Base-by-base conservation (phyloP, 2,329 filamentous ascomycete genomes). In the Penicillium oxalicum region DNA sequence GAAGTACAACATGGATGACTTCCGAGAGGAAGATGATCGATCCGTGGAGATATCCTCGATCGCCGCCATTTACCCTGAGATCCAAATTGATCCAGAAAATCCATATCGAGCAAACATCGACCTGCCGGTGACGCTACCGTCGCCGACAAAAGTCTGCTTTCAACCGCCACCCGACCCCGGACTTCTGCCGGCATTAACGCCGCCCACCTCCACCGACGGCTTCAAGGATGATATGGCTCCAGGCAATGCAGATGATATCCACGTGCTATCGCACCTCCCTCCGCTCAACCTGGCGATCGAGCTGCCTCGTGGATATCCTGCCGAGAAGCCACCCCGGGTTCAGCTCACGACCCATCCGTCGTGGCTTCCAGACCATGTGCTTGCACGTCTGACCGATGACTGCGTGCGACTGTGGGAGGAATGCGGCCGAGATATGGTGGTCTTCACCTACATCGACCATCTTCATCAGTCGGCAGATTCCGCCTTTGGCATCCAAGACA, bases 11-110 rank as follows among this genome's bases (percentile, higher is more conserved):
- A 71, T 73, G 70, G 62, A 67, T 42, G 70, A 72, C 55, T 57
- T 63, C 45, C 58, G 60, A 12, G 47, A 49, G 9, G 74, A 78
- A 9, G 80, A 84, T 60, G 81, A 84, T 56, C 76, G 81, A 52
- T 71, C 73, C 28, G 74, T 82, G 56, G 81, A 85, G 65, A 69
- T 84, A 40, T 74, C 72, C 8, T 76, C 80, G 25, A 74, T 85
- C 49, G 72, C 74, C 39, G 80, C 81, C 43, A 85, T 85, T 48
- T 85, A 74, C 51, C 81, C 81, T 1, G 81, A 85, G 65, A 74
- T 84, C 13, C 65, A 69, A 29, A 63, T 77, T 50, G 72, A 81
- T 45, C 60, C 73, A 7, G 57, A 60, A 7, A 61, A 70, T 32
- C 70, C 72, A 0, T 79, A 76, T 58, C 66, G 67, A 47, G 79